Conservation (phyloP, 768 basidiomycete genomes). For the Tulasnella sp. region DNA sequence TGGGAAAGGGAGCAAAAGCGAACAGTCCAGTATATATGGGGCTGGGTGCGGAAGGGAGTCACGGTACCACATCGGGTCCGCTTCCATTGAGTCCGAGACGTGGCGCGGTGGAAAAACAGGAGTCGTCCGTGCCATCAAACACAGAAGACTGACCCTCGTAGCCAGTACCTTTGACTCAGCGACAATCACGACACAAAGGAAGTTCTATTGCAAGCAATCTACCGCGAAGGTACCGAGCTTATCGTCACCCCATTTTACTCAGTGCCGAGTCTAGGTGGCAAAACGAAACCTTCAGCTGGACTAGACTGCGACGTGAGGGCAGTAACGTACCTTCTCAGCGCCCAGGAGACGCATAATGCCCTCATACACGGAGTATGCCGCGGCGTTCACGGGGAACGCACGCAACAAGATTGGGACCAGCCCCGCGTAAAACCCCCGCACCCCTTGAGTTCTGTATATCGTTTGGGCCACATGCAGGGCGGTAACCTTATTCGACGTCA, state of each 20-base stretch:
- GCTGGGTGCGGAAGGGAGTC: too few species aligned
- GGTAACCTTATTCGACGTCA: conserved; percentile 30
- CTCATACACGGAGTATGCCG: conserved; percentile 69
- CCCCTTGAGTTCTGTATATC: conserved; percentile 42
- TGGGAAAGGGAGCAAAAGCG: too few species aligned
- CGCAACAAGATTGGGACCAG: conserved; percentile 54
- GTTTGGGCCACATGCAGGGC: conserved; percentile 39
- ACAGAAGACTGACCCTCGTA: too few species aligned
- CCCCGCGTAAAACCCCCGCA: conserved; percentile 50
- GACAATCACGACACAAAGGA: too few species aligned
- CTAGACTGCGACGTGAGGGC: neutral
- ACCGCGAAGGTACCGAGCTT: too few species aligned
- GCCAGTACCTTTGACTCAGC: too few species aligned
- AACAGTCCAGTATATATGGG: too few species aligned
- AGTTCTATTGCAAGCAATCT: too few species aligned
- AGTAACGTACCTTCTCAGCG: conserved; percentile 45
- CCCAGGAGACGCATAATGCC: conserved; percentile 51
- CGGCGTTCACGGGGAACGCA: conserved; percentile 70
- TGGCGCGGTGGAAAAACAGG: too few species aligned
- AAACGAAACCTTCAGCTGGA: neutral
- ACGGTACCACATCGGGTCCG: too few species aligned
- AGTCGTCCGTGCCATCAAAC: too few species aligned
- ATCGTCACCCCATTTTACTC: neutral
- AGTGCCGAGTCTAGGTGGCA: conserved; percentile 1
- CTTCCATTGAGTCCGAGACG: too few species aligned